Base-by-base conservation (phyloP, 2,329 filamentous ascomycete genomes). In the Xylaria hypoxylon region DNA sequence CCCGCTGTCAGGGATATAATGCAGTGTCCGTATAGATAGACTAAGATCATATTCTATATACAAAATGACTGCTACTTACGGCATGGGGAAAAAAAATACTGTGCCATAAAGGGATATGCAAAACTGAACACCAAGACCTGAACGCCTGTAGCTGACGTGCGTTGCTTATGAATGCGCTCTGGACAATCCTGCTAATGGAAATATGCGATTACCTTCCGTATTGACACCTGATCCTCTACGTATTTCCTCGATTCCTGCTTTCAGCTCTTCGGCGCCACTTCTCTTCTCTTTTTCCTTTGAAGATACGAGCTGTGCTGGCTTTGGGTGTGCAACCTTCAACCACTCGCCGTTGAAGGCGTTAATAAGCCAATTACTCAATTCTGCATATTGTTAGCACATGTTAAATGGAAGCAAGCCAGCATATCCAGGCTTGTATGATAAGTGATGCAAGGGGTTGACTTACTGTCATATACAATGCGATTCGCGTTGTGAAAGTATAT, bases 311-410 rank as follows among this genome's bases (percentile, higher is more conserved):
- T 84, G 64, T 17, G 59, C 59, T 2, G 86, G 86, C 71, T 84
- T 84, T 1, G 86, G 82, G 58, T 85, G 69, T 11, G 77, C 74
- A 15, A 88, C 77, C 77, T 86, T 88, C 65, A 95, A 83, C 93
- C 95, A 98, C 79, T 97, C 94, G 58, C 96, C 96, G 73, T 98
- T 98, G 78, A 99, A 99, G 1, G 96, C 96, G 77, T 97, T 98
- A 77, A 97, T 87, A 61, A 99, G 88, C 95, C 95, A 99, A 77
- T 92, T 94, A 64, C 85, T 89, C 35, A 97, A 79, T 80, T 93
- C 92, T 94, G 68, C 5, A 31, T n/a, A 28, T 22, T 3, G 76
- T 82, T 70, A 84, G 80, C 62, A 72, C 73, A 11, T 15, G 13
- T 13, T n/a, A 59, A 33, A 50, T 47, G 38, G 35, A 45, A 10